Evolutionary conservation across 495 filamentous ascomycete species (phyloP).

Genomic region (Patellaria atrata): DNA sequence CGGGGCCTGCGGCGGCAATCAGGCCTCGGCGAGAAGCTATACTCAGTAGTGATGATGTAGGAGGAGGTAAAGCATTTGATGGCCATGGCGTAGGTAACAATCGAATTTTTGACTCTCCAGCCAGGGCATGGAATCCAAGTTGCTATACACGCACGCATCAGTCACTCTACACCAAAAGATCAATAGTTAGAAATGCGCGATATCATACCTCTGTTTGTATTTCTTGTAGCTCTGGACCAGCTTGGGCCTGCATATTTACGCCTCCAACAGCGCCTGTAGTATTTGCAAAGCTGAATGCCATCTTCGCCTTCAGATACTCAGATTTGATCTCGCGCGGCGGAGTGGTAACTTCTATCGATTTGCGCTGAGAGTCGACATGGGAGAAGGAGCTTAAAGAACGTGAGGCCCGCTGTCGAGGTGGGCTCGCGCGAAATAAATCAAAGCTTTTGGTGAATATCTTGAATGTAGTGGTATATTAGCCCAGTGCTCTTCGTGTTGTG

Average conservation of each 20-base stretch:
- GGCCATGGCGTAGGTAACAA: constrained; percentile 72
- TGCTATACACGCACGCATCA: constrained; percentile 38
- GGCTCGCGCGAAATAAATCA: constrained; percentile 15
- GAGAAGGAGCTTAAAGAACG: constrained; percentile 16
- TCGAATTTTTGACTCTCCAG: constrained; percentile 67
- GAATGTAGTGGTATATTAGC: constrained; percentile 1
- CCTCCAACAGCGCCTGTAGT: constrained; percentile 24
- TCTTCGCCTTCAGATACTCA: constrained; percentile 36
- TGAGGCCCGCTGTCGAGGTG: constrained; percentile 9
- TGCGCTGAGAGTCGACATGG: constrained; percentile 19
- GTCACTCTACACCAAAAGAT: not conserved
- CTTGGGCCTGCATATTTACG: constrained; percentile 11
- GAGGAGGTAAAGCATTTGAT: constrained; percentile 50
- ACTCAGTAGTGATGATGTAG: constrained; percentile 72
- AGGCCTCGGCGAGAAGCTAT: constrained; percentile 69
- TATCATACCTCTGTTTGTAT: constrained; percentile 25
- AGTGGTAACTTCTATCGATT: constrained; percentile 2
- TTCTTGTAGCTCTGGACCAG: constrained; percentile 42
- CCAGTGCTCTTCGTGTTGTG: too few species aligned
- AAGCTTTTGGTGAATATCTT: constrained; percentile 16
- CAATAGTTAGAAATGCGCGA: constrained; percentile 8
- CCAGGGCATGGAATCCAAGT: constrained; percentile 67
- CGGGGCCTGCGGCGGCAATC: constrained; percentile 75
- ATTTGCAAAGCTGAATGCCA: constrained; percentile 51
- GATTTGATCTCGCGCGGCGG: constrained; percentile 26